phyloP scores from a whole-genome alignment of 352 stramenopile genomes.

The Phytophthora pini region DNA sequence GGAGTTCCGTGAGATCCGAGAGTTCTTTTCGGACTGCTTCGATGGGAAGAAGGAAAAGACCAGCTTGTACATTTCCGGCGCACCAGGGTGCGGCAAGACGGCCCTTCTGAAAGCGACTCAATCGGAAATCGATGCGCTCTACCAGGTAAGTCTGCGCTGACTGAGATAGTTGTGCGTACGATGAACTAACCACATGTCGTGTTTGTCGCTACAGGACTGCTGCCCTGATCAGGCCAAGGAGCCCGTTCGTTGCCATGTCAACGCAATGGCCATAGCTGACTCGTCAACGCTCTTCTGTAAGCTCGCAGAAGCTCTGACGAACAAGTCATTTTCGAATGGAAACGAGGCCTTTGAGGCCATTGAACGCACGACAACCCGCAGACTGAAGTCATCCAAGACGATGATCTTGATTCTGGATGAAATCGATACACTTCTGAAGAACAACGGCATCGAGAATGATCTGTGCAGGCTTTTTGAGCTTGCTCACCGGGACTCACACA shows the following conservation, averaged over 20 bases:
- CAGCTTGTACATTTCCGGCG: slow-evolving; percentile 82
- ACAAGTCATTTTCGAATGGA: slow-evolving; percentile 46
- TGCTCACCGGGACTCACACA: slow-evolving; percentile 58
- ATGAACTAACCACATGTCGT: slow-evolving; percentile 11
- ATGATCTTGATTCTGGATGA: slow-evolving; percentile 85
- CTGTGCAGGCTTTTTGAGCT: slow-evolving; percentile 83
- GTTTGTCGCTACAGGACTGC: slow-evolving; percentile 37
- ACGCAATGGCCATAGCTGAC: slow-evolving; percentile 74
- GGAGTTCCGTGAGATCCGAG: slow-evolving; percentile 56
- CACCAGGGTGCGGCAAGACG: slow-evolving; percentile 82
- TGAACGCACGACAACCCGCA: slow-evolving; percentile 52
- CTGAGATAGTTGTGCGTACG: not conserved
- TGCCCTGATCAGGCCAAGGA: slow-evolving; percentile 37
- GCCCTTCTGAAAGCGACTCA: slow-evolving; percentile 70
- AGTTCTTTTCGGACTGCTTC: slow-evolving; percentile 73
- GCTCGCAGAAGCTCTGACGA: slow-evolving; percentile 61
- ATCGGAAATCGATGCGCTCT: slow-evolving; percentile 54
- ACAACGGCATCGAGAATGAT: slow-evolving; percentile 71
- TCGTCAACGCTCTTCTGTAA: slow-evolving; percentile 58
- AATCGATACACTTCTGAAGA: slow-evolving; percentile 77
- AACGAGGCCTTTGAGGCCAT: slow-evolving; percentile 75
- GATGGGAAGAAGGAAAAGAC: slow-evolving; percentile 46
- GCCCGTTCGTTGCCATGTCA: slow-evolving; percentile 67
- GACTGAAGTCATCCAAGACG: slow-evolving; percentile 56
- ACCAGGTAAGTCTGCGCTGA: slow-evolving; percentile 40